A percentile compares a stretch with the other conserved stretches of the same genome.
These are phyloP conservation scores for Wilcoxina mikolae DNA, from an alignment of 495 filamentous ascomycete species.

Conservation along the genomic window DNA sequence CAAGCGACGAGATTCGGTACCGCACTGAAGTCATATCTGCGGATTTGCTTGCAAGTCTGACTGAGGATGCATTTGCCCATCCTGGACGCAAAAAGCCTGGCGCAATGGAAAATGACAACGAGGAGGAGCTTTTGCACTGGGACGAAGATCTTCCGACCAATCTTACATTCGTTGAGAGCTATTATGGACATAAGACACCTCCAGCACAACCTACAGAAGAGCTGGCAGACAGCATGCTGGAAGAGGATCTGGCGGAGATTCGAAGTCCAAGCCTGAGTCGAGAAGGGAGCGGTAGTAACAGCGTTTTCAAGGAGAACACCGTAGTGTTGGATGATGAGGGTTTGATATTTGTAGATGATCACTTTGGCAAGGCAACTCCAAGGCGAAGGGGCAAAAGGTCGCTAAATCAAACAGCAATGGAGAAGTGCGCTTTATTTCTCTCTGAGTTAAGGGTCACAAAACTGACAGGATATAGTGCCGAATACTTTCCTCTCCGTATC, in stretches of 20 bases:
- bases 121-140: slow-evolving; percentile 30
- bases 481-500: slow-evolving; percentile 49
- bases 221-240: slow-evolving; percentile 36
- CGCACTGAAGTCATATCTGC: slow-evolving; percentile 73
- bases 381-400: slow-evolving; percentile 7
- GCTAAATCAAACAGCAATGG: slow-evolving; percentile 6
- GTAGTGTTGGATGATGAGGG: slow-evolving; percentile 31
- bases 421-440: slow-evolving; percentile 2
- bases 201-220: slow-evolving; percentile 28
- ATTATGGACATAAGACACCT: slow-evolving; percentile 33
- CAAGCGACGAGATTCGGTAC: slow-evolving; percentile 68
- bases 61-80: slow-evolving; percentile 57
- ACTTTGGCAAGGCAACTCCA: slow-evolving; percentile 43
- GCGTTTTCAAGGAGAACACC: slow-evolving; percentile 40
- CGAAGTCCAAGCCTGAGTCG: neutral
- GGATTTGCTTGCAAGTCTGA: slow-evolving; percentile 74
- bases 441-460: neutral
- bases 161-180: slow-evolving; percentile 49
- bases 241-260: slow-evolving; percentile 31
- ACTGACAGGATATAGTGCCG: neutral
- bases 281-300: slow-evolving; percentile 27
- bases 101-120: slow-evolving; percentile 1
- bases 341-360: slow-evolving; percentile 63
- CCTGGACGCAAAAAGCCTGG: slow-evolving; percentile 2
- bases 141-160: slow-evolving; percentile 39